Conservation (phyloP, 1,284 basidiomycete species). For the Lignosus rhinocerotis region DNA sequence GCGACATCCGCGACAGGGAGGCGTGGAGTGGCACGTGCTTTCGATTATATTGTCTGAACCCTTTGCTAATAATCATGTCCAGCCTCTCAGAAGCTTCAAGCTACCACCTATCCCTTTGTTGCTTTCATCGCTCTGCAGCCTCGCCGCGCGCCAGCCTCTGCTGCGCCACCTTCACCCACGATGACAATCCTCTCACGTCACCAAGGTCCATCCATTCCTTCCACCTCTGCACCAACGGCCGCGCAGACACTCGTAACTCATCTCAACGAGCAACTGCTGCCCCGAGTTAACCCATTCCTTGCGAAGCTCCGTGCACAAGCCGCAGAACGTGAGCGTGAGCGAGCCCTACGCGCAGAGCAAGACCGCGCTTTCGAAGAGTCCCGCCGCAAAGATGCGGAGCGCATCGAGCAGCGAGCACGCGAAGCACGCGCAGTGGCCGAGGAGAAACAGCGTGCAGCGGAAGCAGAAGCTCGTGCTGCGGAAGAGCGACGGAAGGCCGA, state of each 20-base stretch:
- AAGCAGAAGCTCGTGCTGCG: constrained; percentile 33
- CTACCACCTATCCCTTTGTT: constrained; percentile 90
- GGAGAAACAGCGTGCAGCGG: constrained; percentile 31
- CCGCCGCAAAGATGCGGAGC: constrained; percentile 68
- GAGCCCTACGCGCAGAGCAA: constrained; percentile 77
- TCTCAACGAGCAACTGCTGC: constrained; percentile 70
- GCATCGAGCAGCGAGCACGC: constrained; percentile 55
- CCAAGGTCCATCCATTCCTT: constrained; percentile 62
- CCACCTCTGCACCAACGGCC: constrained; percentile 53
- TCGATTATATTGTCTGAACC: neutral
- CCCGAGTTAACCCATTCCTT: constrained; percentile 78
- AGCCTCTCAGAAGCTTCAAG: constrained; percentile 85
- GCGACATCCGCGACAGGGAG: constrained; percentile 79
- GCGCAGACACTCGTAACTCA: constrained; percentile 64
- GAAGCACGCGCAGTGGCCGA: constrained; percentile 41
- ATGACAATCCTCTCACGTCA: constrained; percentile 84
- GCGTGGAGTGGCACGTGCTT: constrained; percentile 76
- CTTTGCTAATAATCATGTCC: constrained; percentile 9
- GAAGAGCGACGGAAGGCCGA: constrained; percentile 35
- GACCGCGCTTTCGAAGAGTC: constrained; percentile 77
- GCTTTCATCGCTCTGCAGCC: constrained; percentile 90
- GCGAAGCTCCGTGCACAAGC: constrained; percentile 53
- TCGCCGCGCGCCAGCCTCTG: constrained; percentile 45
- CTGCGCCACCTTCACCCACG: constrained; percentile 47
- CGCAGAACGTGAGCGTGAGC: constrained; percentile 58